Evolutionary conservation across 2,329 filamentous ascomycete species (phyloP).

Genomic region (Talaromyces sp.): DNA sequence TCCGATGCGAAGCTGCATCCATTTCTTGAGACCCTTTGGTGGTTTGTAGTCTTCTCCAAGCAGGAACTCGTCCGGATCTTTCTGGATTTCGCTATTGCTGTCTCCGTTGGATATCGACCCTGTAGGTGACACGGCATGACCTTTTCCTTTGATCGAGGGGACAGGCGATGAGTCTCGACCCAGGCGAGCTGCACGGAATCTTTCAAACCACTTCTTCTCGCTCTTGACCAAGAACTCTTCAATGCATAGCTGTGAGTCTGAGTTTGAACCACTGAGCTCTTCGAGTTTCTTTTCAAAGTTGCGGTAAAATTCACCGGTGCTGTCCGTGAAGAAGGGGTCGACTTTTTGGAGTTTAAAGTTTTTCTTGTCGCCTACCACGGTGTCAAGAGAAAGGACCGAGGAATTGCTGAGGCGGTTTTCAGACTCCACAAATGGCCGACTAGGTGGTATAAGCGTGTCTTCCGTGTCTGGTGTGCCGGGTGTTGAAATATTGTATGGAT

Average conservation of each 20-base stretch:
- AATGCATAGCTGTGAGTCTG: constrained; percentile 56
- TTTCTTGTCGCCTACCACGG: constrained; percentile 56
- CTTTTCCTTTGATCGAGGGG: constrained; percentile 27
- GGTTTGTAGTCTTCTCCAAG: constrained; percentile 53
- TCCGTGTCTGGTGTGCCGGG: constrained; percentile 27
- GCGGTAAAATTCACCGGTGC: constrained; percentile 56
- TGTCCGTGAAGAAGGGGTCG: constrained; percentile 63
- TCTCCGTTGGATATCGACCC: constrained; percentile 39
- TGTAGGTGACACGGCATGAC: constrained; percentile 28
- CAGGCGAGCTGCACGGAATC: constrained; percentile 55
- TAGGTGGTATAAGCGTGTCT: constrained; percentile 26
- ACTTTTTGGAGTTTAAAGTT: constrained; percentile 62
- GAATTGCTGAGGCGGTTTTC: constrained; percentile 33
- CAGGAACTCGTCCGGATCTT: constrained; percentile 50
- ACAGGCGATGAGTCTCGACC: constrained; percentile 43
- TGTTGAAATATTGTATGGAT: constrained; percentile 18
- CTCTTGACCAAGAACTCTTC: constrained; percentile 61
- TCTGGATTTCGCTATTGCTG: constrained; percentile 30
- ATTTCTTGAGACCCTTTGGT: constrained; percentile 51
- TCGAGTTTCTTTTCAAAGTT: constrained; percentile 56
- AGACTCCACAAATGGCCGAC: constrained; percentile 24
- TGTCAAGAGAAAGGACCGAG: constrained; percentile 51
- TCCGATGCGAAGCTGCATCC: constrained; percentile 53
- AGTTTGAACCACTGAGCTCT: constrained; percentile 52
- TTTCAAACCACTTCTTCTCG: constrained; percentile 63